These are phyloP conservation scores for Tetrapisispora pingtungensis DNA, from an alignment of 805 yeast genomes.

Conservation along the genomic window DNA sequence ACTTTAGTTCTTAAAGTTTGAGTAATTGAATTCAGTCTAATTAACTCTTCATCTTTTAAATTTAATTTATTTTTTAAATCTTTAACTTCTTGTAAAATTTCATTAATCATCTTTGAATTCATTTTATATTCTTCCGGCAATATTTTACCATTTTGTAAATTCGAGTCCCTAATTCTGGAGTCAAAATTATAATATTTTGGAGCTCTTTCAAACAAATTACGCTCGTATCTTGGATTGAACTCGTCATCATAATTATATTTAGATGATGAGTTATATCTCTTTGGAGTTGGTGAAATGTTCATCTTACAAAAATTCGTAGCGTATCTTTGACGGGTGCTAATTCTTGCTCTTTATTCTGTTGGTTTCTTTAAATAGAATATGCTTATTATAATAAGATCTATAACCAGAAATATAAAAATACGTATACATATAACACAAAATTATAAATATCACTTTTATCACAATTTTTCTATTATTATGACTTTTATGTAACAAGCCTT, in stretches of 20 bases:
- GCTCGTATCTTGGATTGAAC: not conserved
- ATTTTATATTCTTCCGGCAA: slow-evolving; percentile 30
- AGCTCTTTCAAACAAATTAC: not conserved
- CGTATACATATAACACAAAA: no score
- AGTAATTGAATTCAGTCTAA: slow-evolving; percentile 26
- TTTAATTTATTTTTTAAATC: slow-evolving; percentile 27
- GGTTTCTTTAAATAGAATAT: no score
- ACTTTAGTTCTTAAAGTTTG: slow-evolving; percentile 29
- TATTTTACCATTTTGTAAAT: slow-evolving; percentile 11
- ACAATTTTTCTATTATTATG: no score
- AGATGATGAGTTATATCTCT: slow-evolving; percentile 13
- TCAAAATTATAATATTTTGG: not conserved
- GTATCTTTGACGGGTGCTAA: no score
- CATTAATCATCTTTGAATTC: slow-evolving; percentile 31
- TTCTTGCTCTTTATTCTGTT: no score
- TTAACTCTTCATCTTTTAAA: slow-evolving; percentile 18
- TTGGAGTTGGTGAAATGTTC: slow-evolving; percentile 27
- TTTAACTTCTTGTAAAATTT: slow-evolving; percentile 30
- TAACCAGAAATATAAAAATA: no score
- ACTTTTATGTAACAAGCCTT: no score
- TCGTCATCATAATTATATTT: not conserved
- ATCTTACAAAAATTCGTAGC: no score
- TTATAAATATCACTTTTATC: no score
- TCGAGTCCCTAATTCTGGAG: not conserved
- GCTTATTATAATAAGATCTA: no score